Evolutionary conservation across 2,329 filamentous ascomycete species (phyloP), one percentile per base, ranked within the genome.

Genomic region (Paraphaeosphaeria sporulosa): DNA sequence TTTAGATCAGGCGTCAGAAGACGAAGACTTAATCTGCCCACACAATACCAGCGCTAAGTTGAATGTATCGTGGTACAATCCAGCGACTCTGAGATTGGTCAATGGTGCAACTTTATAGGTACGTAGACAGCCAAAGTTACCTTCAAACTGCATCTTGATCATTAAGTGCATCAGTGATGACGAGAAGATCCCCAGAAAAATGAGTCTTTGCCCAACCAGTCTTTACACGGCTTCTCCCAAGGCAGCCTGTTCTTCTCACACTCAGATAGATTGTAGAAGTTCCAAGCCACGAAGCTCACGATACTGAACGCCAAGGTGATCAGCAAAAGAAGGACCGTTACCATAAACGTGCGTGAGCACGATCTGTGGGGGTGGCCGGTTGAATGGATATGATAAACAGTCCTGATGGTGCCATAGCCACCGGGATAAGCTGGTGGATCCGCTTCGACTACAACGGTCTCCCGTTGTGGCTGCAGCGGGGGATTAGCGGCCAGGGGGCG

Each of bases 181-280:
- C 51, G 7, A 5, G 7, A 32, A 21, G 38, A 19, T 6, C 21
- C n/a, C 44, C 57, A 50, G 15, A 55, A 19, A 15, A 59, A 42
- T 7, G 48, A 52, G 36, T 63, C 64, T 42, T 60, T 64, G 17
- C 68, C 65, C 17, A 71, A 48, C 68, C 68, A 71, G 60, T 69
- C 63, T 34, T 68, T 69, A 52, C 68, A 71, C 12, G 66, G 62
- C 54, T 66, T 66, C 2, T 69, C 67, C 66, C 66, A 71, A 44
- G 68, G 67, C 55, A 66, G 32, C 54, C 65, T 46, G 13, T 69
- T 52, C 59, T 68, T 70, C 60, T 71, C 66, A 52, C 69, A 71
- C 42, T 71, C 59, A 8, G 67, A 65, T 17, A 70, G 49, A 43
- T 69, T 66, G 25, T 71, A 68, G 53, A 64, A 70, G 47, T 69